Evolutionary conservation across 495 filamentous ascomycete genomes (phyloP).

Genomic region (Mytilinidion resinicola): DNA sequence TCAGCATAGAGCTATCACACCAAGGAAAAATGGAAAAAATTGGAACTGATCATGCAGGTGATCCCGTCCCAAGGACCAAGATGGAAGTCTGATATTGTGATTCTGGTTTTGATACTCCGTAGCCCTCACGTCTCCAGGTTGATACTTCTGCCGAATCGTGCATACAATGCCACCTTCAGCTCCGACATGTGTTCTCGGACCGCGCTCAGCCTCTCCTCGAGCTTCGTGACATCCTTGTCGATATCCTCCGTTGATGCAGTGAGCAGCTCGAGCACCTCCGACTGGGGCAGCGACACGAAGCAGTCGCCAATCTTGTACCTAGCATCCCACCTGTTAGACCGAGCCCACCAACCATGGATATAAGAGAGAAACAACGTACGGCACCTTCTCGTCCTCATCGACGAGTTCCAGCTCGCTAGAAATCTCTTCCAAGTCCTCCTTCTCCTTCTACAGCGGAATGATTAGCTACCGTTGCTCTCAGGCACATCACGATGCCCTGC

Average conservation of each 20-base stretch:
- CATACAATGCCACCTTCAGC: conserved; percentile 87
- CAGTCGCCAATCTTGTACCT: conserved; percentile 97
- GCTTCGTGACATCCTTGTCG: conserved; percentile 62
- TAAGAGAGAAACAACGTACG: conserved; percentile 48
- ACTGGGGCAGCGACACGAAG: conserved; percentile 77
- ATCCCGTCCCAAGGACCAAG: no score
- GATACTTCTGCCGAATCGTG: conserved; percentile 88
- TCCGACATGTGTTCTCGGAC: conserved; percentile 79
- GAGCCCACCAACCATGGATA: no score
- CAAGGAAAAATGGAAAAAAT: no score
- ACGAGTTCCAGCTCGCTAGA: conserved; percentile 86
- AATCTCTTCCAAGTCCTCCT: conserved; percentile 93
- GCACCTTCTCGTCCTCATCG: conserved; percentile 88
- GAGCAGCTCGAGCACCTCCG: conserved; percentile 80
- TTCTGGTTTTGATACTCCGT: neutral
- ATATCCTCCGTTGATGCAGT: conserved; percentile 61
- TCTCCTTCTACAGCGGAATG: conserved; percentile 69
- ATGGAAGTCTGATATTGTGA: neutral
- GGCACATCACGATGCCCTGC: conserved; percentile 21
- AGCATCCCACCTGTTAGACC: conserved; percentile 9
- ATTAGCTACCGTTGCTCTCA: conserved; percentile 16
- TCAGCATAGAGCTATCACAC: no score
- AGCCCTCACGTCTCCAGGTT: conserved; percentile 66
- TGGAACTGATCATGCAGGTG: no score
- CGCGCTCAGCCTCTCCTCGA: conserved; percentile 68